Evolutionary conservation across 2,329 filamentous ascomycete genomes (phyloP).

Genomic region (Diaporthe nobilis): DNA sequence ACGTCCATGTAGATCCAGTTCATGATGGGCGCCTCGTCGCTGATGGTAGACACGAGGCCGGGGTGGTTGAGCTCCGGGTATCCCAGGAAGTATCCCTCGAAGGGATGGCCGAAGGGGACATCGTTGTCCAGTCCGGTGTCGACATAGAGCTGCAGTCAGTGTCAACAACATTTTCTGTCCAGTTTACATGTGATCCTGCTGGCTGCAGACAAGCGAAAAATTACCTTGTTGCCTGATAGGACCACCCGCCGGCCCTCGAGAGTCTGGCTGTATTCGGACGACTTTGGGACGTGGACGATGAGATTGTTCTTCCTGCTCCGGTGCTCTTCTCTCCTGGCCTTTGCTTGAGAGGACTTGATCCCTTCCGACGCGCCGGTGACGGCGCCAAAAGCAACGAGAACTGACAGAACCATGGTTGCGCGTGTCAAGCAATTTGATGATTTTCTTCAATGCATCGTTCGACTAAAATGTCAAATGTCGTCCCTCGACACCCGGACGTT

Average conservation of each 20-base stretch:
- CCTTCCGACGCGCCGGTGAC: slow-evolving; percentile 62
- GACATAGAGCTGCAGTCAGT: slow-evolving; percentile 57
- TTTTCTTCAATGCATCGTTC: not conserved
- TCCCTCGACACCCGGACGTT: slow-evolving; percentile 13
- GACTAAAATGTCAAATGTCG: slow-evolving; percentile 3
- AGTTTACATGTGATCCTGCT: not conserved
- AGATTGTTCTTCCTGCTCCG: slow-evolving; percentile 63
- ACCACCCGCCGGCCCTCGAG: slow-evolving; percentile 62
- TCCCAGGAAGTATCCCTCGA: slow-evolving; percentile 70
- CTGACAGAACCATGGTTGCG: slow-evolving; percentile 44
- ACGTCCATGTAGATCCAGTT: slow-evolving; percentile 66
- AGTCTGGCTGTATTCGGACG: slow-evolving; percentile 57
- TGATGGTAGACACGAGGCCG: slow-evolving; percentile 64
- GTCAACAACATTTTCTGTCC: not conserved
- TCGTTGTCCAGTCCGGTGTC: slow-evolving; percentile 54
- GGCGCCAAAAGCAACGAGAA: slow-evolving; percentile 58
- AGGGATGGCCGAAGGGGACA: slow-evolving; percentile 61
- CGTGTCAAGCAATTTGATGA: slow-evolving; percentile 8
- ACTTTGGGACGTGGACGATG: slow-evolving; percentile 61
- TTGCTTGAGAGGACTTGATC: slow-evolving; percentile 61
- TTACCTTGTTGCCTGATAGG: slow-evolving; percentile 59
- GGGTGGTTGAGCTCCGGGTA: slow-evolving; percentile 64
- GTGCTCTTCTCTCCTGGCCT: slow-evolving; percentile 61
- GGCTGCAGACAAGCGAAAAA: not conserved
- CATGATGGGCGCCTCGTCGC: slow-evolving; percentile 61